These are phyloP conservation scores for Coemansia linderi DNA, from an alignment of 371 early-diverging fungal genomes.

Conservation along the genomic window DNA sequence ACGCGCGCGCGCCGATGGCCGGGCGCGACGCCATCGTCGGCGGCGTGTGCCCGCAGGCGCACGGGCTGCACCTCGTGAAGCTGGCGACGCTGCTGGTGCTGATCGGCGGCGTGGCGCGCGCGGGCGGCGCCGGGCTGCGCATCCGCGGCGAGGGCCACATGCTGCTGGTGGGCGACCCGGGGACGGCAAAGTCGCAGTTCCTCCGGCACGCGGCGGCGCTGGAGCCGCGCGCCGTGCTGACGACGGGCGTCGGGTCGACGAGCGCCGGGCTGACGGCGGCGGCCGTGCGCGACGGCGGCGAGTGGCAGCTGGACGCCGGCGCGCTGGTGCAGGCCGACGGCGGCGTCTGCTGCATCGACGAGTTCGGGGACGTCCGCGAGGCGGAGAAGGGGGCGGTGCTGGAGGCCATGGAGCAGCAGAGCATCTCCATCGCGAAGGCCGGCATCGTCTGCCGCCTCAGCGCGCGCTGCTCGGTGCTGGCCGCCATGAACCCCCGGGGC, in stretches of 20 bases:
- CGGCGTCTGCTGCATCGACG: conserved; percentile 99
- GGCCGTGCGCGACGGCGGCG: conserved; percentile 97
- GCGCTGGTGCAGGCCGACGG: conserved; percentile 98
- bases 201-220: conserved; percentile 94
- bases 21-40: conserved; percentile 59
- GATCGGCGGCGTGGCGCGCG: conserved; percentile 92
- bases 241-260: conserved; percentile 98
- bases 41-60: conserved; percentile 66
- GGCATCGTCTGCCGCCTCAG: conserved; percentile 99
- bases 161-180: conserved; percentile 98
- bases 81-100: conserved; percentile 96
- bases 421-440: conserved; percentile 99
- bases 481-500: conserved; percentile 93
- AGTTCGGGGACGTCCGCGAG: conserved; percentile 99
- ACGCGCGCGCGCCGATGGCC: conserved; percentile 35
- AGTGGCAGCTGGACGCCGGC: conserved; percentile 97
- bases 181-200: conserved; percentile 98
- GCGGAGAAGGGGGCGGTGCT: conserved; percentile 95
- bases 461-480: conserved; percentile 98
- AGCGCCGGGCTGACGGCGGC: conserved; percentile 99
- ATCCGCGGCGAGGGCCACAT: conserved; percentile 97
- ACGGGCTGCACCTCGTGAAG: conserved; percentile 84
- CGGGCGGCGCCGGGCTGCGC: conserved; percentile 64
- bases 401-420: conserved; percentile 99
- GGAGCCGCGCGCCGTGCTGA: conserved; percentile 98